phyloP scores from a whole-genome alignment of 257 asterid genomes.

The Voacanga thouarsii region DNA sequence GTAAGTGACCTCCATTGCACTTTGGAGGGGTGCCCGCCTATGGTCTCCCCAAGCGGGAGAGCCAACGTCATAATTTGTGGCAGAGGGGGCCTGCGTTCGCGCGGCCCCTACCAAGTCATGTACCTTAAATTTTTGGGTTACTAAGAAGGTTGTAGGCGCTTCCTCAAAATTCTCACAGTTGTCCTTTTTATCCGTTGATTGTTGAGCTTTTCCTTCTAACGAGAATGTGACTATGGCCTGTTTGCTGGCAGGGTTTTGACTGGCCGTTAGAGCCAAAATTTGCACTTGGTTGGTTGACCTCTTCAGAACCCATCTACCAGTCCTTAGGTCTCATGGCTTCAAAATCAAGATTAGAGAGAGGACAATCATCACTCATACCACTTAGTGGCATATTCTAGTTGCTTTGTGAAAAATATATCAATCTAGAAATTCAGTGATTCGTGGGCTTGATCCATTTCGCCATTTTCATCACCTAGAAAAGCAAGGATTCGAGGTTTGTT shows the following conservation, averaged over 20 bases:
- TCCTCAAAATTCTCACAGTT: too few species aligned
- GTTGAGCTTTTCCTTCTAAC: too few species aligned
- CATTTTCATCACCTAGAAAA: neutral
- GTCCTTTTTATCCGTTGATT: too few species aligned
- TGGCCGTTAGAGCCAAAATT: conserved; percentile 20
- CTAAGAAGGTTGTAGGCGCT: too few species aligned
- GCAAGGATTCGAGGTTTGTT: neutral
- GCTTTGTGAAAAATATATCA: neutral
- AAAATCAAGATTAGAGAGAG: too few species aligned
- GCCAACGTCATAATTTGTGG: conserved; percentile 13
- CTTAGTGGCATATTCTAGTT: neutral
- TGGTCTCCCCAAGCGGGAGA: conserved; percentile 8
- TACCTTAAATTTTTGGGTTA: too few species aligned
- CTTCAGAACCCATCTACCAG: neutral
- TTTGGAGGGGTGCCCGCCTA: neutral
- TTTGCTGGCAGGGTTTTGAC: neutral
- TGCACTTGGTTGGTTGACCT: neutral
- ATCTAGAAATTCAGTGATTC: neutral
- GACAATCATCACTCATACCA: too few species aligned
- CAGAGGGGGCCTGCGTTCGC: conserved; percentile 6
- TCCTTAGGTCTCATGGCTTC: neutral
- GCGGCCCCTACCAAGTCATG: neutral
- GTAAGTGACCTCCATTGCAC: conserved; percentile 5
- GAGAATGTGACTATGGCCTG: too few species aligned
- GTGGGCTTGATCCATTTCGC: neutral